A percentile compares a stretch with the other conserved stretches of the same genome.
Conservation (phyloP, 768 basidiomycete species). For the Lentinus brumalis region DNA sequence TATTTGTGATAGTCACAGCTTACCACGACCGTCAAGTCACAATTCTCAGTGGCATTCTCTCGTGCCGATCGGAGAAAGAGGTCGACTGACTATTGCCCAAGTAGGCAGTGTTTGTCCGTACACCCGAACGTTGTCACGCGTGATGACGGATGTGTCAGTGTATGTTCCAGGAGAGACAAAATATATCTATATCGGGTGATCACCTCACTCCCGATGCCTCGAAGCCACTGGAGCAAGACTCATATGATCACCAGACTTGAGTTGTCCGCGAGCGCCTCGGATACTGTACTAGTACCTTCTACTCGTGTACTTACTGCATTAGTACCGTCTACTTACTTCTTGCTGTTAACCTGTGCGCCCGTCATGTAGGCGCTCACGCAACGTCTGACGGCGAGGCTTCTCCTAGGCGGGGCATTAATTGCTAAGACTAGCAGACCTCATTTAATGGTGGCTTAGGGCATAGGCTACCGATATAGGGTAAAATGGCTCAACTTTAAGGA, state of each 20-base stretch:
- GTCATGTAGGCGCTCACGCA: no score
- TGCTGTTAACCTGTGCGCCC: no score
- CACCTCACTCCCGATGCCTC: not conserved
- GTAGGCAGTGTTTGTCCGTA: constrained; percentile 14
- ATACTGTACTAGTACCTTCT: no score
- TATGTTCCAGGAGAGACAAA: constrained; percentile 16
- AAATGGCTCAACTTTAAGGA: no score
- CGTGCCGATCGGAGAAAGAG: not conserved
- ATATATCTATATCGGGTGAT: constrained; percentile 5
- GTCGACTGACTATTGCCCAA: constrained; percentile 15
- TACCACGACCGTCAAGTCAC: not conserved
- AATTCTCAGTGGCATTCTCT: not conserved
- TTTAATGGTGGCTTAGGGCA: no score
- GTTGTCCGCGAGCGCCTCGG: constrained; percentile 15
- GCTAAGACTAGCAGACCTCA: no score
- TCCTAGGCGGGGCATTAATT: no score
- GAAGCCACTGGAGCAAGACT: not conserved
- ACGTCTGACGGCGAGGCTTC: no score
- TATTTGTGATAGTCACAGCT: constrained; percentile 20
- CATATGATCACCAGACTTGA: constrained; percentile 18
- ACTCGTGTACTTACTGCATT: no score
- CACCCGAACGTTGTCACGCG: constrained; percentile 13
- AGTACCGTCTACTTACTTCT: no score
- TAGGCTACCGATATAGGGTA: no score
- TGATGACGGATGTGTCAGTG: constrained; percentile 11